Conservation (phyloP, 2,329 filamentous ascomycete species). For the Fusarium algeriense region DNA sequence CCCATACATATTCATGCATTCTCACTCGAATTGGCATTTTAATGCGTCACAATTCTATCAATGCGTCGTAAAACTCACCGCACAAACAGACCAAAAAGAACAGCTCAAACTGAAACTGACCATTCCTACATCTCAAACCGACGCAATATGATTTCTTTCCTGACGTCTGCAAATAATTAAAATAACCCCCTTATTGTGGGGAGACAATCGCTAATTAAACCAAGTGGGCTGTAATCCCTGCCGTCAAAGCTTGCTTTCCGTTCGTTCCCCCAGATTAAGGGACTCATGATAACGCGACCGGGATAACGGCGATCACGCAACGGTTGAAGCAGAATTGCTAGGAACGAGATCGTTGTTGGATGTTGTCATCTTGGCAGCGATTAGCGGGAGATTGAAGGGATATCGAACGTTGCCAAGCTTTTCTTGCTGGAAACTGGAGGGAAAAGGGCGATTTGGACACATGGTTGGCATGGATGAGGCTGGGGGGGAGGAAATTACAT, state of each 20-base stretch:
- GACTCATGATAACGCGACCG: constrained; percentile 9
- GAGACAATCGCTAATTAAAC: constrained; percentile 42
- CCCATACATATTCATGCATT: not conserved
- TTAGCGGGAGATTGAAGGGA: constrained; percentile 12
- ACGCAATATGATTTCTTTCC: constrained; percentile 3
- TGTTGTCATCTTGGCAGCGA: not conserved
- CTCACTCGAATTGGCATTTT: not conserved
- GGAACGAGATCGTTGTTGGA: constrained; percentile 6
- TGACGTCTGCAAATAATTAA: not conserved
- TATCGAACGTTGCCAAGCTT: constrained; percentile 23
- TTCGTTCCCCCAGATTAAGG: constrained; percentile 30
- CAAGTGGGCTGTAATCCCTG: constrained; percentile 37
- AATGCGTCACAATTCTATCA: not conserved
- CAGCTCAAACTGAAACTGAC: constrained; percentile 29
- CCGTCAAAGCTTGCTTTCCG: not conserved
- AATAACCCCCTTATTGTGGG: constrained; percentile 35
- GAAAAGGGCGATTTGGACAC: not conserved
- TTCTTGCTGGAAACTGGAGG: not conserved
- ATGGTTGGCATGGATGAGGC: constrained; percentile 25
- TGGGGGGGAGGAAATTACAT: constrained; percentile 9
- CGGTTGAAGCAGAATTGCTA: constrained; percentile 12
- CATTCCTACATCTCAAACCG: constrained; percentile 35
- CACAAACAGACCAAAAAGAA: not conserved
- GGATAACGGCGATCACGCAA: constrained; percentile 28
- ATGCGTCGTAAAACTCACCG: constrained; percentile 1